phyloP scores from a whole-genome alignment of 768 basidiomycete species.

The Lyophyllum semitale region DNA sequence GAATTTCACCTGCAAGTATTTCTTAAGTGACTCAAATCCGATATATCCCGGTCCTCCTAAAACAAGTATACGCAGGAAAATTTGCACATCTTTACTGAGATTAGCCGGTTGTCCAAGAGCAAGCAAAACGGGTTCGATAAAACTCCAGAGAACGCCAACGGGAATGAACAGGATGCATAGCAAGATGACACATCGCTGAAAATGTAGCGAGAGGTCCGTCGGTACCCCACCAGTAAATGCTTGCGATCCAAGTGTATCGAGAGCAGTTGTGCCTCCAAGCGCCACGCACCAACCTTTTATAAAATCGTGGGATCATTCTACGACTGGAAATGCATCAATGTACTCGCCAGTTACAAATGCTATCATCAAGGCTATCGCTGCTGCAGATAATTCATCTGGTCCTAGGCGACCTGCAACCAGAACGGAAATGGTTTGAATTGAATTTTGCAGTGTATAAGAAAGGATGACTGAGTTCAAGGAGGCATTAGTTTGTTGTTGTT shows the following conservation, averaged over 20 bases:
- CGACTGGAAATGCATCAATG: constrained; percentile 22
- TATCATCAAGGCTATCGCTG: constrained; percentile 77
- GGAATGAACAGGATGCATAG: constrained; percentile 69
- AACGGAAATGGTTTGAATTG: constrained; percentile 67
- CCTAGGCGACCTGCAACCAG: constrained; percentile 55
- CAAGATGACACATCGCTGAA: constrained; percentile 68
- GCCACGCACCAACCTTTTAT: constrained; percentile 74
- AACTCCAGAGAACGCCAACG: constrained; percentile 62
- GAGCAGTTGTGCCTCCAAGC: constrained; percentile 75
- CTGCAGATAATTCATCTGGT: constrained; percentile 66
- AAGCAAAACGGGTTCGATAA: constrained; percentile 62
- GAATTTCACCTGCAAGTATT: constrained; percentile 58
- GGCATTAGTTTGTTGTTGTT: too few relatives aligned
- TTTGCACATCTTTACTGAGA: constrained; percentile 63
- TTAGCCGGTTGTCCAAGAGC: constrained; percentile 59
- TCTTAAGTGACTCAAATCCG: constrained; percentile 76
- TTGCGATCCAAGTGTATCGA: constrained; percentile 79
- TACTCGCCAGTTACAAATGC: constrained; percentile 79
- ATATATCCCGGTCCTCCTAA: constrained; percentile 73
- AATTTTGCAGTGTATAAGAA: constrained; percentile 76
- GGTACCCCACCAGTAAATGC: constrained; percentile 67
- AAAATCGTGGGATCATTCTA: constrained; percentile 51
- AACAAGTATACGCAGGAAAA: constrained; percentile 64
- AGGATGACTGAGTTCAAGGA: too few relatives aligned
- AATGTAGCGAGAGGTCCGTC: constrained; percentile 70